These are phyloP conservation scores for Pyrus bretschneideri DNA, from an alignment of 306 rosid genomes.

Conservation along the genomic window DNA sequence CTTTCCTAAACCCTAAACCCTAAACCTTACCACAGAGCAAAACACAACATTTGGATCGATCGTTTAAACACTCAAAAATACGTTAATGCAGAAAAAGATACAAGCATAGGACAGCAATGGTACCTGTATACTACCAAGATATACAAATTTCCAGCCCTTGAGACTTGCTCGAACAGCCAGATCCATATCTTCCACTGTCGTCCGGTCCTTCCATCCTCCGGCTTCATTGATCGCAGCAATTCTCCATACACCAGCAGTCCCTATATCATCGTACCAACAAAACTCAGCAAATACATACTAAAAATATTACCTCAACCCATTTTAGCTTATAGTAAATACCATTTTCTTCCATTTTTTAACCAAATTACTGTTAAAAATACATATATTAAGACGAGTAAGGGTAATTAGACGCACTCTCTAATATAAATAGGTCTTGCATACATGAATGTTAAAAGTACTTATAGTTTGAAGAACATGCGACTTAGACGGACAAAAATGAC, in stretches of 20 bases:
- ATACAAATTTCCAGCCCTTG: constrained; percentile 86
- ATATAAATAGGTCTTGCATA: no score
- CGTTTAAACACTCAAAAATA: not conserved
- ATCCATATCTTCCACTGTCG: constrained; percentile 91
- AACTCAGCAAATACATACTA: not conserved
- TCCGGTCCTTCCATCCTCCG: constrained; percentile 92
- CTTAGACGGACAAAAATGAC: no score
- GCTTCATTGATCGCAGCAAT: constrained; percentile 73
- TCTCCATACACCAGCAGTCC: constrained; percentile 97
- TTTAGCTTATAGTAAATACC: not conserved
- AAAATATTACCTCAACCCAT: not conserved
- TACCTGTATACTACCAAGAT: constrained; percentile 58
- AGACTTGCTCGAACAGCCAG: constrained; percentile 88
- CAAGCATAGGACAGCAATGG: not conserved
- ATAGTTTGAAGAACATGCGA: no score
- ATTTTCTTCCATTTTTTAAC: not conserved
- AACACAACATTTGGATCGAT: not conserved
- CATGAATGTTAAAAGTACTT: no score
- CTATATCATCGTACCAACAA: constrained; percentile 21
- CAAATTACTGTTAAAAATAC: not conserved
- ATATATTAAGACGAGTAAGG: no score
- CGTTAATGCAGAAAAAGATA: not conserved
- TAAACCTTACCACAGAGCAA: not conserved
- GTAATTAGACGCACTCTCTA: not conserved
- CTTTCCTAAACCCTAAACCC: not conserved